A percentile compares a stretch with the other conserved stretches of the same genome.
Conservation (phyloP, 139 green algal genomes). For the Tetradesmus obliquus region DNA sequence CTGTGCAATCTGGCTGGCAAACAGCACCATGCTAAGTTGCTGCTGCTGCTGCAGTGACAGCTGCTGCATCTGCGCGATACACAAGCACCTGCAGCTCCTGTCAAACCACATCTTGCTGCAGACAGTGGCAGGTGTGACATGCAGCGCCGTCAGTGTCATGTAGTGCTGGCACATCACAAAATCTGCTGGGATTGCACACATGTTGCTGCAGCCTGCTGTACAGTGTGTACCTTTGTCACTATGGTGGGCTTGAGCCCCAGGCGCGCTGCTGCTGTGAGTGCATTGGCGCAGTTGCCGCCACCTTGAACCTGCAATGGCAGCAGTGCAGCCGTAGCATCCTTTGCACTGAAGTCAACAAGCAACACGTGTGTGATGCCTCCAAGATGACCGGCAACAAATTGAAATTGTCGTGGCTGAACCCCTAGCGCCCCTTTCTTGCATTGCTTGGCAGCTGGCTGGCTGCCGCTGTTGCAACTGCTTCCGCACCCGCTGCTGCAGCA, state of each 20-base stretch:
- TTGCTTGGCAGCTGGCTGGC: background rate
- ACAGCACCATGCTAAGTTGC: background rate
- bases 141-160: background rate
- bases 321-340: background rate
- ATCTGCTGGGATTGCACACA: background rate
- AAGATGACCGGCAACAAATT: no score
- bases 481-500: background rate
- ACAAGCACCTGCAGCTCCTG: no score
- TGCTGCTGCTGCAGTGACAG: background rate
- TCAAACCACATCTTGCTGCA: background rate
- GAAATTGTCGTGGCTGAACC: no score
- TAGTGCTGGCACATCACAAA: background rate
- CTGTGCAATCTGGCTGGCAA: background rate
- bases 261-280: conserved; percentile 89
- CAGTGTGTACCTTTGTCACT: conserved; percentile 80
- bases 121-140: background rate
- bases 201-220: background rate
- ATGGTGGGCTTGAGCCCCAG: conserved; percentile 83
- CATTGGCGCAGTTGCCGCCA: conserved; percentile 96
- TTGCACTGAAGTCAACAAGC: background rate
- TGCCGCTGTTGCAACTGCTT: background rate
- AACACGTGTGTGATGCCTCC: no score
- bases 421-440: background rate
- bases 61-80: background rate
- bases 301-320: conserved; percentile 76